A percentile compares a stretch with the other conserved stretches of the same genome.
phyloP scores from a whole-genome alignment of 805 yeast genomes.

The Ogataea thermomethanolica region DNA sequence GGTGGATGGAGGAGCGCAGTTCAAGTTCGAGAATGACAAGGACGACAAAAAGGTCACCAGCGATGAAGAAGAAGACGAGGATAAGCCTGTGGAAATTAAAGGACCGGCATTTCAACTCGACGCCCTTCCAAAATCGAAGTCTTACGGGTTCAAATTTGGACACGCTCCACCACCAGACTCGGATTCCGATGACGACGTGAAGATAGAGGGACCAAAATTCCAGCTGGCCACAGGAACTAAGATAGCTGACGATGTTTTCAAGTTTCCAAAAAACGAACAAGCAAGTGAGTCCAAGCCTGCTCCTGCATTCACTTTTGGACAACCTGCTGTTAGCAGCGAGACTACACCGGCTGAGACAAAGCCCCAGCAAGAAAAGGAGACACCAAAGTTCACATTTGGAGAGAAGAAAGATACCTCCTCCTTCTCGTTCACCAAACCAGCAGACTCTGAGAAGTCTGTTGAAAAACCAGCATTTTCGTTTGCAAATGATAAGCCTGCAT shows the following conservation, averaged over 20 bases:
- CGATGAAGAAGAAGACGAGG: conserved; percentile 17
- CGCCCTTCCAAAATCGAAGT: conserved; percentile 45
- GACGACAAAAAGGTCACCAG: not conserved
- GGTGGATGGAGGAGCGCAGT: conserved; percentile 1
- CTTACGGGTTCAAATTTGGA: conserved; percentile 50
- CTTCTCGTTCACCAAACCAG: conserved; percentile 2
- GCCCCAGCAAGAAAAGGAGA: conserved; percentile 1
- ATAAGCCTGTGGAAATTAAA: conserved; percentile 45
- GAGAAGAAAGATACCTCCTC: not conserved
- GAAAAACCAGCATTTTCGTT: conserved; percentile 4
- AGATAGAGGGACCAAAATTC: conserved; percentile 73
- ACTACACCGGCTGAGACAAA: conserved; percentile 1
- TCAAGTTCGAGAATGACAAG: conserved; percentile 19
- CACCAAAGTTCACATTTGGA: conserved; percentile 23
- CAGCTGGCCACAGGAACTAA: conserved; percentile 40
- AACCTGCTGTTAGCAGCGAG: not conserved
- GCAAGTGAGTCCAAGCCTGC: not conserved
- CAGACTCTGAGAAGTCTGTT: not conserved
- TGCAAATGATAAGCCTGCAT: conserved; percentile 10
- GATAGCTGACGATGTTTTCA: conserved; percentile 30
- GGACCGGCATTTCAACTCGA: conserved; percentile 63
- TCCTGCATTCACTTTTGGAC: conserved; percentile 3
- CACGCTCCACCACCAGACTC: conserved; percentile 31
- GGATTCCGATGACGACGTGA: conserved; percentile 56
- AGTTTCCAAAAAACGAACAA: conserved; percentile 17